phyloP scores from a whole-genome alignment of 1,284 basidiomycete genomes.

The Tylopilus sp. region DNA sequence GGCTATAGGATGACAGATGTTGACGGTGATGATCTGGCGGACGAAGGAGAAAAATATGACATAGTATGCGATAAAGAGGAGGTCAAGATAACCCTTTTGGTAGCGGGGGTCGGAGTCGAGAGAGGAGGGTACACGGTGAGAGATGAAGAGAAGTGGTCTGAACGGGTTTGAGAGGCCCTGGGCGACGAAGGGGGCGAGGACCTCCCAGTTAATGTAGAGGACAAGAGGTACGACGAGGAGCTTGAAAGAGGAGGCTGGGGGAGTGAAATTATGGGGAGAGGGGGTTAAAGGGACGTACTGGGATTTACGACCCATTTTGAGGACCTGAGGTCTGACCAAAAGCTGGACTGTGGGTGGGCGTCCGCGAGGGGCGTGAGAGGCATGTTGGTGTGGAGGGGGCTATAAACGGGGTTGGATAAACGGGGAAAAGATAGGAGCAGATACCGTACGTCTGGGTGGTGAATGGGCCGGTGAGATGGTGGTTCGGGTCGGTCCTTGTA shows the following conservation, averaged over 20 bases:
- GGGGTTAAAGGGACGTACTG: conserved; percentile 40
- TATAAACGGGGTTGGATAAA: neutral
- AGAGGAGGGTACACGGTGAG: conserved; percentile 59
- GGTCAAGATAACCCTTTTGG: conserved; percentile 74
- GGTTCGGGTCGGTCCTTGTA: neutral
- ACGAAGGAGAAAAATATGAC: conserved; percentile 91
- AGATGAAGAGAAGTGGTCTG: conserved; percentile 70
- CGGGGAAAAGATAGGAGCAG: neutral
- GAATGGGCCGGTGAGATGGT: neutral
- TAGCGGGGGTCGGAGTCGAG: conserved; percentile 59
- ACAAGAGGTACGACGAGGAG: conserved; percentile 71
- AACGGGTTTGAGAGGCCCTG: conserved; percentile 70
- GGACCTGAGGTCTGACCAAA: conserved; percentile 42
- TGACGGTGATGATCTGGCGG: conserved; percentile 74
- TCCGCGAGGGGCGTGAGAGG: neutral
- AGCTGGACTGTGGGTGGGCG: neutral
- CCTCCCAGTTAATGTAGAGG: conserved; percentile 71
- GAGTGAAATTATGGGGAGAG: neutral
- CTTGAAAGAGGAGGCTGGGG: conserved; percentile 63
- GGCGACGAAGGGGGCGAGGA: conserved; percentile 50
- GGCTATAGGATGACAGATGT: conserved; percentile 71
- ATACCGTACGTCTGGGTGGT: neutral
- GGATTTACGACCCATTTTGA: conserved; percentile 76
- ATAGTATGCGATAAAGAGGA: conserved; percentile 83
- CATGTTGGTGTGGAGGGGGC: neutral